Evolutionary conservation across 306 rosid species (phyloP), one percentile per base, ranked within the genome.

Genomic region (Castanospermum australe): DNA sequence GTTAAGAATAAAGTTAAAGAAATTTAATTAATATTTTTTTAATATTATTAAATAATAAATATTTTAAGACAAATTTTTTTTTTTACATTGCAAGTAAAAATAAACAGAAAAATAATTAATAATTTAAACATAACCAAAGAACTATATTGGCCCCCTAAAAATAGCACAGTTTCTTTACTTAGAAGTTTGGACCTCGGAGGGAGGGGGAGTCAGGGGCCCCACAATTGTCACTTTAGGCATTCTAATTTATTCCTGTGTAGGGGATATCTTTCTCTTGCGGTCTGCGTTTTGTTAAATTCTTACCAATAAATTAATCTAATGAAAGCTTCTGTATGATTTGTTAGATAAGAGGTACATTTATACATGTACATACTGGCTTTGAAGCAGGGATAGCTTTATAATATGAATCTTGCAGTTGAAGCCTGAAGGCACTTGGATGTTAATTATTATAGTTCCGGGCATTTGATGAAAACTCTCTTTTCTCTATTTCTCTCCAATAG

Each of bases 241-340:
- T 5, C 21, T 59, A 68, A 20, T 57, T 69, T 45, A 71, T 50
- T 60, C 24, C 0, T 80, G 30, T 18, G 61, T 2, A 51, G 0
- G 9, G 30, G 35, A 73, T 81, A 86, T 91, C 87, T 86, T 28
- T 64, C 25, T 13, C 65, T 48, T 62, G 82, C 79, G 25, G 76
- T 69, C 21, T 11, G 54, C 11, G 10, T 33, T 36, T 36, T 9
- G 30, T 56, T 28, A 30, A 44, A 35, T 59, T 24, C 17, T 11
- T 51, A 32, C 10, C 5, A 38, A 36, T 61, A 24, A 6, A 11
- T 38, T 42, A 47, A 14, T 13, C 17, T n/a, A 9, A 8, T 61
- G 11, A 33, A 65, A 15, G 41, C 18, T 15, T 51, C 8, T 21
- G 13, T 42, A 57, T 25, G 67, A 25, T 28, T 1, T 22, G 11